phyloP scores from a whole-genome alignment of 176 grass and related monocot species.

The Phyllostachys edulis region DNA sequence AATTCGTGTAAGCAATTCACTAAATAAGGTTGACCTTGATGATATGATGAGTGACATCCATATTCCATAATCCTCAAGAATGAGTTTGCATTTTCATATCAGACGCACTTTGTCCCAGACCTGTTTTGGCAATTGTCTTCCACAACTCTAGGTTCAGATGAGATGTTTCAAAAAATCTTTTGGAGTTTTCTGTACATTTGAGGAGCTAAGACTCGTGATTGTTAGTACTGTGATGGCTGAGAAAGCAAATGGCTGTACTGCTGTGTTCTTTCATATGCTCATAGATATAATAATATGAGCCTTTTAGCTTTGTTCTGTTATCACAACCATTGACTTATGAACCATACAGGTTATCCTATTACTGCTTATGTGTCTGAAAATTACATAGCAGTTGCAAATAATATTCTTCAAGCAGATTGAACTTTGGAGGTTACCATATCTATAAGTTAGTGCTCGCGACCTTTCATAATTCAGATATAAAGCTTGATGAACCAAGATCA shows the following conservation, averaged over 20 bases:
- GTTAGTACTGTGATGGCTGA: not conserved
- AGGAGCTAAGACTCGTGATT: not conserved
- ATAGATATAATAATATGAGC: not conserved
- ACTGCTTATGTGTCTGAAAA: not conserved
- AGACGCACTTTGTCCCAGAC: not conserved
- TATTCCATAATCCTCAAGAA: not conserved
- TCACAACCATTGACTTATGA: not conserved
- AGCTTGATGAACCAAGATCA: not conserved
- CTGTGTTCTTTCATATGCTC: not conserved
- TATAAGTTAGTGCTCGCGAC: not conserved
- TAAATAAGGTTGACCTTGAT: not conserved
- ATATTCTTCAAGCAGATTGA: not conserved
- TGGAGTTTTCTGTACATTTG: not conserved
- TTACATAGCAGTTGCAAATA: not conserved
- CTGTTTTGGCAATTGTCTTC: not conserved
- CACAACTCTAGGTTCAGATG: not conserved
- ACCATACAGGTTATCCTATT: not conserved
- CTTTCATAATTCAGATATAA: not conserved
- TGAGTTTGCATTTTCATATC: not conserved
- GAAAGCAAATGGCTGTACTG: not conserved
- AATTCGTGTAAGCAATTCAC: not conserved
- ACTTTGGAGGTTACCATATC: not conserved
- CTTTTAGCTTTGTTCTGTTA: not conserved
- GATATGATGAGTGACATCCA: not conserved
- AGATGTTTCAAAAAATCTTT: not conserved